Evolutionary conservation across 2,329 filamentous ascomycete species (phyloP), one percentile per base, ranked within the genome.

Genomic region (Neurospora crassa): DNA sequence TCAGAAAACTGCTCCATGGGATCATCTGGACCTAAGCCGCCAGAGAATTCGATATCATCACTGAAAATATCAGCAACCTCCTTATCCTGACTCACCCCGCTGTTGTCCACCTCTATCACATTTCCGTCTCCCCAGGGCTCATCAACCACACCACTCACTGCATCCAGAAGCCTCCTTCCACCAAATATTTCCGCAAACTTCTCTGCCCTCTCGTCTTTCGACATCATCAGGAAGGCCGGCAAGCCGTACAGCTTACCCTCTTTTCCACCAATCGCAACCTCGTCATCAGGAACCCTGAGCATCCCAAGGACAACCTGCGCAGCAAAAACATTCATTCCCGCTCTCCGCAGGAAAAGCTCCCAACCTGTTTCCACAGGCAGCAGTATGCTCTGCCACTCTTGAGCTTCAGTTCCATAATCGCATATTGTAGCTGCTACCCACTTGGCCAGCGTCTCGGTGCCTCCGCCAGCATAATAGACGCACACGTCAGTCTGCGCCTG

Each of bases 241-340:
- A 92, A 76, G 0, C 86, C 87, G 73, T 79, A 83, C 14, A 71
- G 1, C 59, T 69, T 24, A 14, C 59, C 71, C 5, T 63, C 68
- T 24, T 67, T 37, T 4, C 47, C 71, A 2, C 72, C 73, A 6
- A 75, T 68, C 11, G 73, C 74, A 42, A 68, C 34, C 40, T 72
- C 43, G 16, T 72, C 75, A 20, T 77, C 76, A 7, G 79, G 80
- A 7, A 75, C 75, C 74, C 83, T 84, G 14, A 89, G 71, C n/a
- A 79, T 78, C 0, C 80, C 81, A 42, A 92, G 80, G 1, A 93
- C 82, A 11, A 83, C 82, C 77, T 93, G 91, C 2, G 92, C 91
- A 2, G 91, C 91, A 77, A 88, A 93, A 0, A 87, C 85, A 78
- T 94, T 94, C 77, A 93, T 79, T 0, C 92, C 92, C 1, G 86